Base-by-base conservation (phyloP, 2,329 filamentous ascomycete genomes). In the Epichloe amarillans region DNA sequence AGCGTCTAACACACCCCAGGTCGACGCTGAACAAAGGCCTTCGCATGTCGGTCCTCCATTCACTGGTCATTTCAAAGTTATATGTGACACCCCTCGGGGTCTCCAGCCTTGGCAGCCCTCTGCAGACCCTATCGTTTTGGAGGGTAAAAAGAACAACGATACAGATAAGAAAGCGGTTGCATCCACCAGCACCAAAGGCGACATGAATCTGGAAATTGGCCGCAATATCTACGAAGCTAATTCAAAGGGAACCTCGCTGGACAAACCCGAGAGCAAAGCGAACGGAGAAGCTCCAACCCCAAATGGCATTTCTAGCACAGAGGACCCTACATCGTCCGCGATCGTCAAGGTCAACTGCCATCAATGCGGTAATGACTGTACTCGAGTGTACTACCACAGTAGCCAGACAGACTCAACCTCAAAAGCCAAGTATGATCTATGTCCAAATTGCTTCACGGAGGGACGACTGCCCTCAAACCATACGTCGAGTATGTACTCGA, bases 31-130 rank as follows among this genome's bases (percentile, higher is more conserved):
- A 64, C 90, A 93, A 58, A 81, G 93, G 52, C 93, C 93, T 10
- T 96, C 93, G 2, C 93, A 90, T 65, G 91, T 97, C 58, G 91
- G 91, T 1, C 91, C 93, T 3, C 93, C 93, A 6, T 97, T 96
- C 62, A 98, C 93, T 4, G 93, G 93, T 39, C 93, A 98, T 66
- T 98, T 98, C 77, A 86, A 88, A 66, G 84, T 97, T 54, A 91
- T 91, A 51, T 93, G 89, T 62, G 93, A 98, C 65, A 98, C 93
- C 0, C 0, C 93, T 49, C 83, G 93, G 53, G 93, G 93, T 38
- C 77, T 98, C 48, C 91, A 97, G 66, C 86, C 91, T 23, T 95
- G 91, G 80, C 93, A 98, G 64, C 93, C 93, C 17, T 86, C 86
- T 17, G 83, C 89, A 1, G 86, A 88, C 59, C 81, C 88, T 6